Base-by-base conservation (phyloP, 1,284 basidiomycete genomes). In the Ustilago bromivora region DNA sequence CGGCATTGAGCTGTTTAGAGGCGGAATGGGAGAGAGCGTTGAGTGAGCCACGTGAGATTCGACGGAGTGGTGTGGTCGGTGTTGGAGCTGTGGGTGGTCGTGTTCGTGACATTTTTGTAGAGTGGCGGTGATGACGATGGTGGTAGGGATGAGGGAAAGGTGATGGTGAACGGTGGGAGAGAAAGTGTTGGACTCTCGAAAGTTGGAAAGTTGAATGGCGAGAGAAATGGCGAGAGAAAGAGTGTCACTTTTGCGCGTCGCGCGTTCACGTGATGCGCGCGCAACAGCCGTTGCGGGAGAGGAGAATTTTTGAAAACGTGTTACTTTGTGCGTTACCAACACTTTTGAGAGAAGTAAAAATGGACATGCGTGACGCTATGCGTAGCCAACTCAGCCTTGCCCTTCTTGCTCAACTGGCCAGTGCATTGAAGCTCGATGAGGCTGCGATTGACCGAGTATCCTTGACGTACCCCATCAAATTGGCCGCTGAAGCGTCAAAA, bases 1-100 rank as follows among this genome's bases (percentile, higher is more conserved):
- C 69, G 9, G 69, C 69, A 36, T 61, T 51, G 40, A 69, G 65
- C 57, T 76, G 74, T 66, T 76, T 76, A 23, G 74, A 72, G 84
- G 92, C 89, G 55, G 86, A 90, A 36, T 71, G 74, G 9, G 93
- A 94, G 57, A 95, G 89, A 5, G 92, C 91, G 63, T 93, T 92
- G 23, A 97, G 90, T 1, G 95, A 96, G 57, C 94, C 94, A 76
- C 96, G 94, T 0, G 95, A 96, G 72, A 97, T 90, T 65, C 95
- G 92, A 49, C 93, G 90, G 19, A 98, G 90, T 4, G 95, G 95
- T 11, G 93, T 95, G 57, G 79, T 81, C 12, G 86, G 87, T 40
- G 78, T 71, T 10, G 74, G 56, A 13, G 28, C 62, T 23, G 65
- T 55, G n/a, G 66, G 57, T 40, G 55, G 35, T 43, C 66, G 53